A percentile compares a stretch with the other conserved stretches of the same genome.
phyloP scores from a whole-genome alignment of 805 yeast species.

The Myxozyma mucilagina region DNA sequence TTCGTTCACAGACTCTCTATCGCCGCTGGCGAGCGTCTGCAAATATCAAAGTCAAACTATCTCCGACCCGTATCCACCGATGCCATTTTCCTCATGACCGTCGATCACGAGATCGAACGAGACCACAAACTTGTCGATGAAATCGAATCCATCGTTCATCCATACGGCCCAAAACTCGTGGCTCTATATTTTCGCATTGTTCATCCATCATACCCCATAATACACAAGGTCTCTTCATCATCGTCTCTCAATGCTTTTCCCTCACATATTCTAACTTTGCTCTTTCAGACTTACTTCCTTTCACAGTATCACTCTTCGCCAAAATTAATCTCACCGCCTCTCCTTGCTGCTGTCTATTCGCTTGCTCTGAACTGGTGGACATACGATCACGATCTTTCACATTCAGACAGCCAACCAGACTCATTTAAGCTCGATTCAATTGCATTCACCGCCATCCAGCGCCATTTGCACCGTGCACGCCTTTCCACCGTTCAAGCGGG shows the following conservation, averaged over 20 bases:
- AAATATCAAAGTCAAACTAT: conserved; percentile 28
- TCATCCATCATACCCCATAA: conserved; percentile 37
- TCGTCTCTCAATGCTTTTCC: background rate
- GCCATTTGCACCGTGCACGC: conserved; percentile 37
- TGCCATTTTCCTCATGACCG: conserved; percentile 34
- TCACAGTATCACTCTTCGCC: conserved; percentile 28
- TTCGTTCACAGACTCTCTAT: conserved; percentile 27
- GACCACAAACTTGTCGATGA: conserved; percentile 30
- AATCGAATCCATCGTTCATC: conserved; percentile 31
- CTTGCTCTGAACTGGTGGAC: conserved; percentile 36
- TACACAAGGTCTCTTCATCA: conserved; percentile 27
- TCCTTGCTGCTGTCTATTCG: conserved; percentile 35
- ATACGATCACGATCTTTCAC: conserved; percentile 32
- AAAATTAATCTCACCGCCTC: conserved; percentile 31
- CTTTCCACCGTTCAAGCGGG: conserved; percentile 44
- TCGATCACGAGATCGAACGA: conserved; percentile 27
- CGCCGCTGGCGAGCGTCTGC: conserved; percentile 20
- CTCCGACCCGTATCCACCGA: conserved; percentile 34
- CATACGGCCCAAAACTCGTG: conserved; percentile 32
- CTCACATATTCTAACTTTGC: background rate
- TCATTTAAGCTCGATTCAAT: conserved; percentile 25
- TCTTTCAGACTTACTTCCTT: conserved; percentile 22
- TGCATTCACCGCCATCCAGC: conserved; percentile 31
- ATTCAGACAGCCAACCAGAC: conserved; percentile 29
- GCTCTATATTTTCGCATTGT: conserved; percentile 33